A percentile compares a stretch with the other conserved stretches of the same genome.
These are phyloP conservation scores for Pseudozyma flocculosa DNA, from an alignment of 1,284 basidiomycete genomes.

Conservation along the genomic window DNA sequence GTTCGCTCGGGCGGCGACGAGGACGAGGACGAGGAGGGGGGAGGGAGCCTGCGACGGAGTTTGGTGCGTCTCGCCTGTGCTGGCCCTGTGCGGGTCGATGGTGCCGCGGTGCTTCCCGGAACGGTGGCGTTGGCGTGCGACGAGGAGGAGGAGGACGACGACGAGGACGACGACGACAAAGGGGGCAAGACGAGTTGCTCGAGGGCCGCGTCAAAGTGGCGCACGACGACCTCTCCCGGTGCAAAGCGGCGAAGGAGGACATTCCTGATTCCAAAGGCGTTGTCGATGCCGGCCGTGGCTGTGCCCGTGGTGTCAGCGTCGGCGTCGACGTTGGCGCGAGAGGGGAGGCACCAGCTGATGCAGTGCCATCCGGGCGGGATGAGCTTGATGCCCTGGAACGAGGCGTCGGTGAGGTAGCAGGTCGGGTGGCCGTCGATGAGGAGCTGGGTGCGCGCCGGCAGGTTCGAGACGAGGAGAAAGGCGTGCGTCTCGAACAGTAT, in stretches of 20 bases:
- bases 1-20: neutral
- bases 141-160: no score
- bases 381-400: constrained; percentile 25
- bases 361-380: constrained; percentile 31
- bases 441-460: constrained; percentile 18
- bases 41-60: no score
- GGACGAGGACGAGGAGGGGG: neutral
- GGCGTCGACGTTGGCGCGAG: no score
- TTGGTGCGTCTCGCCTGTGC: constrained; percentile 1
- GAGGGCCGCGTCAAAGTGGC: constrained; percentile 11
- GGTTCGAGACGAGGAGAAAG: constrained; percentile 13
- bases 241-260: constrained; percentile 13
- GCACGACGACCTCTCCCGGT: constrained; percentile 2
- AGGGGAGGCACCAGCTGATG: constrained; percentile 18
- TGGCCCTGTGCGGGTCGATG: neutral
- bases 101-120: neutral
- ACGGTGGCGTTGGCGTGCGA: no score
- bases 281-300: neutral
- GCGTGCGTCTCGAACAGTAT: neutral
- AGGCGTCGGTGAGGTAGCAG: constrained; percentile 19
- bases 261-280: constrained; percentile 5
- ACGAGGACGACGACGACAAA: no score
- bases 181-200: constrained; percentile 8
- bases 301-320: no score
- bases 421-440: constrained; percentile 14